These are phyloP conservation scores for Tubosaeta sp. DNA, from an alignment of 768 basidiomycete genomes.

Conservation along the genomic window DNA sequence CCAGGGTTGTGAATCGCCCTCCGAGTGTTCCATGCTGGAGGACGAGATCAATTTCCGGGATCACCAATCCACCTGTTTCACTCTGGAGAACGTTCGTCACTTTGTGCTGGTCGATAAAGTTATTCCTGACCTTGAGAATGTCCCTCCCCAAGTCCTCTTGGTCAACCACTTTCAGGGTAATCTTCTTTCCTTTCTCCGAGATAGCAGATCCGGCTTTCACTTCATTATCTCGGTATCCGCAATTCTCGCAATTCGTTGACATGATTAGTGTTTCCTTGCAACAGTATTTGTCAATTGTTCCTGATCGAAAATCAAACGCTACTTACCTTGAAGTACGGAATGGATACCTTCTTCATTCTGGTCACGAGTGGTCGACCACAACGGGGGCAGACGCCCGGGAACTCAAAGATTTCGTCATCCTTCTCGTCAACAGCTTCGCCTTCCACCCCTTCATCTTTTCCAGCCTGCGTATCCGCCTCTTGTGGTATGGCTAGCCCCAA, in stretches of 20 bases:
- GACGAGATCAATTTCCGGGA: constrained; percentile 93
- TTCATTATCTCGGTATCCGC: constrained; percentile 97
- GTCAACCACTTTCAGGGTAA: constrained; percentile 88
- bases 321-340: constrained; percentile 92
- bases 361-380: constrained; percentile 84
- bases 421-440: constrained; percentile 32
- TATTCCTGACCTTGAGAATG: constrained; percentile 73
- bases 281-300: not conserved
- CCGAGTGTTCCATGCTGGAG: constrained; percentile 93
- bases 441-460: constrained; percentile 12
- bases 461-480: constrained; percentile 19
- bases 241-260: constrained; percentile 94
- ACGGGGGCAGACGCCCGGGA: constrained; percentile 84
- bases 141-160: constrained; percentile 89
- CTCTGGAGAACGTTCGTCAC: constrained; percentile 50
- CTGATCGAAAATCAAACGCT: not conserved
- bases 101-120: not conserved
- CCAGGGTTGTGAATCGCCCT: constrained; percentile 95
- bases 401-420: constrained; percentile 86
- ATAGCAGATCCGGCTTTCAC: constrained; percentile 93
- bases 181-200: constrained; percentile 79
- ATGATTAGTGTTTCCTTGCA: constrained; percentile 90
- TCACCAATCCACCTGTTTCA: constrained; percentile 83
- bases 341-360: constrained; percentile 91
- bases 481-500: constrained; percentile 67